Percentiles rank a stretch among this genome's conserved stretches.
Evolutionary conservation across 495 filamentous ascomycete species (phyloP).

Genomic region (Aspergillus mulundensis): DNA sequence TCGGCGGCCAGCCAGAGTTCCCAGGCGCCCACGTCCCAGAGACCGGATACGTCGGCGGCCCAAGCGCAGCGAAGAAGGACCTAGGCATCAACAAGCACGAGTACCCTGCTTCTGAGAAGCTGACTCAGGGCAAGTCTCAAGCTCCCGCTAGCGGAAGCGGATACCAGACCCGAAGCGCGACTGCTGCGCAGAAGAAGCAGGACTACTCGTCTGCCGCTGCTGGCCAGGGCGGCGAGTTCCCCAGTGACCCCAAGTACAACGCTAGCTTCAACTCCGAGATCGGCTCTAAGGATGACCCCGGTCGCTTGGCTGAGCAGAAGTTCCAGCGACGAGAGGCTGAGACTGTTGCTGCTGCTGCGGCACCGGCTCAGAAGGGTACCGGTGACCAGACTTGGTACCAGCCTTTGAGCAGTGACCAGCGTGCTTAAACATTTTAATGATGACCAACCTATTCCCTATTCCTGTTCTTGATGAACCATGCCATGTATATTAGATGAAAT

Average conservation of each 20-base stretch:
- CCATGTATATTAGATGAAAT: slow-evolving; percentile 21
- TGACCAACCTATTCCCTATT: not conserved
- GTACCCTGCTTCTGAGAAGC: slow-evolving; percentile 20
- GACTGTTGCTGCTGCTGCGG: slow-evolving; percentile 34
- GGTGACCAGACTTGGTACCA: slow-evolving; percentile 40
- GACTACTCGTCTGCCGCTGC: not conserved
- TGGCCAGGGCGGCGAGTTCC: slow-evolving; percentile 49
- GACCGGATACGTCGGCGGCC: slow-evolving; percentile 42
- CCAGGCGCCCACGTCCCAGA: slow-evolving; percentile 40
- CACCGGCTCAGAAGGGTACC: slow-evolving; percentile 32
- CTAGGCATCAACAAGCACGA: slow-evolving; percentile 25
- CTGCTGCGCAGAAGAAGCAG: slow-evolving; percentile 26
- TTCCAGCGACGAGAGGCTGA: slow-evolving; percentile 40
- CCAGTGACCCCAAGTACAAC: slow-evolving; percentile 45
- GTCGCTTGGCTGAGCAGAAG: slow-evolving; percentile 48
- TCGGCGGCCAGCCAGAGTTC: slow-evolving; percentile 48
- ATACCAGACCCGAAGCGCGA: slow-evolving; percentile 21
- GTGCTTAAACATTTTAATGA: slow-evolving; percentile 24
- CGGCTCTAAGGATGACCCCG: slow-evolving; percentile 58
- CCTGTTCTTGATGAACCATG: slow-evolving; percentile 3
- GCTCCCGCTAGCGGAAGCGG: slow-evolving; percentile 27
- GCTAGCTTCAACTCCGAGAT: slow-evolving; percentile 58
- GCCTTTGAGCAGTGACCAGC: slow-evolving; percentile 42
- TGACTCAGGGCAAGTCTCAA: slow-evolving; percentile 8
- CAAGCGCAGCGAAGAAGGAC: slow-evolving; percentile 37